Evolutionary conservation across 441 rosid genomes (phyloP).

Genomic region (Adansonia gregorii): DNA sequence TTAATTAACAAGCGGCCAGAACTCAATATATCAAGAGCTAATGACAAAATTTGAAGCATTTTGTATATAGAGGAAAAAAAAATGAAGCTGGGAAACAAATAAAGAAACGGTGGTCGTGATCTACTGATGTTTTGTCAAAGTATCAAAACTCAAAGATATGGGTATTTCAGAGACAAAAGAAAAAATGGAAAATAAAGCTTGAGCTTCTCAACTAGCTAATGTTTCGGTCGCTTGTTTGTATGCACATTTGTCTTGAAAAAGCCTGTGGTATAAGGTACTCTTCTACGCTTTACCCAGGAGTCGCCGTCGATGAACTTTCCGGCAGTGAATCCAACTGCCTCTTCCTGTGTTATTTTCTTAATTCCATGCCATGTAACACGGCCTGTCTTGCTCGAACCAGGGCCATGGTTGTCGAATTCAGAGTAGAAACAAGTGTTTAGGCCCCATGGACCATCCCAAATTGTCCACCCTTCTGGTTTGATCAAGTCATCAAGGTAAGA

Average conservation of each 20-base stretch:
- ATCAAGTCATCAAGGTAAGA: slow-evolving; percentile 62
- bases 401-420: slow-evolving; percentile 69
- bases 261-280: slow-evolving; percentile 55
- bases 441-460: slow-evolving; percentile 62
- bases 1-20: too few relatives aligned
- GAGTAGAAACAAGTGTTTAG: slow-evolving; percentile 61
- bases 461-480: slow-evolving; percentile 69
- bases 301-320: slow-evolving; percentile 48
- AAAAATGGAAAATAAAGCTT: too few relatives aligned
- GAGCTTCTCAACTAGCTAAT: background rate
- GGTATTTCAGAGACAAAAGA: too few relatives aligned
- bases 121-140: background rate
- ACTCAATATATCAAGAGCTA: too few relatives aligned
- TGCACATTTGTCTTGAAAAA: background rate
- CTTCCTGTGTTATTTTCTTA: slow-evolving; percentile 48
- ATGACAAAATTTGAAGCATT: background rate
- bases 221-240: background rate
- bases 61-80: background rate
- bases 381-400: slow-evolving; percentile 51
- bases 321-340: slow-evolving; percentile 48
- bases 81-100: background rate
- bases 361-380: slow-evolving; percentile 76
- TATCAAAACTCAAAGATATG: background rate
- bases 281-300: slow-evolving; percentile 52
- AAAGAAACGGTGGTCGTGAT: background rate